Base-by-base conservation (phyloP, 805 yeast species). In the Candida dajiaensis region DNA sequence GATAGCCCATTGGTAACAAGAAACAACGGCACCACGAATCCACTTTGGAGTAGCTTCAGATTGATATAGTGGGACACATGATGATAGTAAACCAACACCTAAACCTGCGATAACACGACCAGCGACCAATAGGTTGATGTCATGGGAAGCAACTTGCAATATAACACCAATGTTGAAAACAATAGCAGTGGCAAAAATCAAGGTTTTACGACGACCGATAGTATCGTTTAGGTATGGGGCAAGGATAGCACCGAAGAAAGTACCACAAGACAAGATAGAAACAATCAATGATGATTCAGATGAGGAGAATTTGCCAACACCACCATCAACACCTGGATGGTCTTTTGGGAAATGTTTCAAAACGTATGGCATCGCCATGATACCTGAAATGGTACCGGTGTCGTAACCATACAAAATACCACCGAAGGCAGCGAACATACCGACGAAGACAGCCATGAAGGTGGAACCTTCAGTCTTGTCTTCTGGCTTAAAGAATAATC, bases 21-120 rank as follows among this genome's bases (percentile, higher is more conserved):
- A 78, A 44, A 85, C 89, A 53, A 83, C 73, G 18, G 89, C 78
- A 54, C 94, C 94, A 67, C 94, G 74, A 45, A 85, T 77, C 73
- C 85, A 81, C 57, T 76, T 80, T 36, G 92, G 94, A 16, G 89
- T 76, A 26, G 86, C 80, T 64, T 85, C 94, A 23, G 89, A 82
- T 68, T 83, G 87, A 64, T 84, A 85, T 53, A 85, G 65, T 28
- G 90, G 88, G 33, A 85, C 83, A 50, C 79, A 72, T 19, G 89
- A 82, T 18, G 90, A 80, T 26, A 85, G 70, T 33, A 78, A 72
- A 51, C 94, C 94, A 47, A 85, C 85, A 42, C 88, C 85, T 15
- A 81, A 51, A 35, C 90, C 92, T 33, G 83, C 80, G 49, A 85
- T 67, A 40, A 77, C 75, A 59, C 92, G 72, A 35, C 90, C 90